Evolutionary conservation across 2,329 filamentous ascomycete species (phyloP).

Genomic region (Penicillium sclerotiorum): DNA sequence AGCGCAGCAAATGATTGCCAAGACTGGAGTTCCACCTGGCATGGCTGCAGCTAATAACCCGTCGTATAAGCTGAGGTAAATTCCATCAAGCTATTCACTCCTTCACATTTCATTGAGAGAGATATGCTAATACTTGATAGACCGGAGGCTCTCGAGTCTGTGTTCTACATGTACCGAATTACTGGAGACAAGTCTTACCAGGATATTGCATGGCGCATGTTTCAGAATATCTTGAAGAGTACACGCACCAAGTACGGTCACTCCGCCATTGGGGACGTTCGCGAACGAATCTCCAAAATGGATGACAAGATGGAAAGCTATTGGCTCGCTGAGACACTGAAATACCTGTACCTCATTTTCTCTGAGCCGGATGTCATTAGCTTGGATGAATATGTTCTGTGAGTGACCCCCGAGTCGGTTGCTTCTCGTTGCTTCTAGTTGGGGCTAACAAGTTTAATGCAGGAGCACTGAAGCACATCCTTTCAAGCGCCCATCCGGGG

Average conservation of each 20-base stretch:
- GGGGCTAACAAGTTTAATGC: constrained; percentile 3
- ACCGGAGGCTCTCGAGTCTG: constrained; percentile 63
- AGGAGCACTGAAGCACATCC: constrained; percentile 48
- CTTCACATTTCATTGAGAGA: background rate
- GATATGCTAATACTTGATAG: constrained; percentile 20
- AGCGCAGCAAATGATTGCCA: constrained; percentile 24
- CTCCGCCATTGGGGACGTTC: constrained; percentile 48
- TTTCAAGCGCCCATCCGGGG: constrained; percentile 31
- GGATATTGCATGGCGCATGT: constrained; percentile 55
- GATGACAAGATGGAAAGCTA: constrained; percentile 49
- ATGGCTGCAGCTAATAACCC: constrained; percentile 30
- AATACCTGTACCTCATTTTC: constrained; percentile 51
- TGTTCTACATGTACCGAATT: constrained; percentile 63
- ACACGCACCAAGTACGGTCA: constrained; percentile 48
- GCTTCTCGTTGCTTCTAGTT: background rate
- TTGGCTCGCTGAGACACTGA: constrained; percentile 50
- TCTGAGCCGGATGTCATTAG: constrained; percentile 43
- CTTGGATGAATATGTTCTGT: constrained; percentile 49
- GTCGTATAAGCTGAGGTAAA: constrained; percentile 36
- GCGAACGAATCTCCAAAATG: constrained; percentile 28
- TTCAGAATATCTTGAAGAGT: constrained; percentile 48
- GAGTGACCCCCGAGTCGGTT: constrained; percentile 20
- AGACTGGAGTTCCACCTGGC: constrained; percentile 29
- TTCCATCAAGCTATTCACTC: background rate
- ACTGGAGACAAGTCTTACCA: constrained; percentile 55